A percentile compares a stretch with the other conserved stretches of the same genome.
These are phyloP conservation scores for Vigna angularis DNA, from an alignment of 306 rosid genomes.

Conservation along the genomic window DNA sequence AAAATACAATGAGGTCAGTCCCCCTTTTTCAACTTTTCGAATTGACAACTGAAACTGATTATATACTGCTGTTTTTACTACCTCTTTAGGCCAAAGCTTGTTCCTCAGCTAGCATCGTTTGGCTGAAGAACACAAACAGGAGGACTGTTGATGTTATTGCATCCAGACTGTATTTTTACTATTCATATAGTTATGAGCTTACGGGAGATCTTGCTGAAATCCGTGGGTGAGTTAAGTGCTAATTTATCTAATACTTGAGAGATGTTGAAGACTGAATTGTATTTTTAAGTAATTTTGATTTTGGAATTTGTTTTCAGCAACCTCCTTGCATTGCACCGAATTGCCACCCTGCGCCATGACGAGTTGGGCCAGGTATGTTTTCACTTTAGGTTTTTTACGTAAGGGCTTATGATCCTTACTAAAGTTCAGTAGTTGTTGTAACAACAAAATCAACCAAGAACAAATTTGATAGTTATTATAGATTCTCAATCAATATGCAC, in stretches of 20 bases:
- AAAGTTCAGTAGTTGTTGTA: background rate
- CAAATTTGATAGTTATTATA: background rate
- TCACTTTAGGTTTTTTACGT: background rate
- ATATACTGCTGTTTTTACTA: constrained; percentile 22
- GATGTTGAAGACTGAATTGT: constrained; percentile 14
- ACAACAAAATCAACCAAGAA: background rate
- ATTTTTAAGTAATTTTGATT: constrained; percentile 29
- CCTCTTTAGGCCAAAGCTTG: constrained; percentile 81
- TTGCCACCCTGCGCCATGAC: constrained; percentile 94
- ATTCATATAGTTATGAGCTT: constrained; percentile 88
- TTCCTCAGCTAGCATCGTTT: constrained; percentile 85
- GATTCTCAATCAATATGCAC: background rate
- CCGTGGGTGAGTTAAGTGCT: constrained; percentile 73
- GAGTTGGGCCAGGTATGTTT: constrained; percentile 95
- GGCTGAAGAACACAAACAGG: constrained; percentile 81
- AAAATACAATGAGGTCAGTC: constrained; percentile 75
- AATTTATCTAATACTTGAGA: constrained; percentile 16
- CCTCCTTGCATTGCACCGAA: constrained; percentile 90
- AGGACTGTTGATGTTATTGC: constrained; percentile 95
- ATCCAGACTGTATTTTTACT: constrained; percentile 86
- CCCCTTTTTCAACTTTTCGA: background rate
- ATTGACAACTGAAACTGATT: constrained; percentile 10
- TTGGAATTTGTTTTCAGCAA: constrained; percentile 56
- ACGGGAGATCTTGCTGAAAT: constrained; percentile 94
- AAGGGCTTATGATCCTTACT: constrained; percentile 29